Conservation (phyloP, 345 rosid species). For the Linum usitatissimum region DNA sequence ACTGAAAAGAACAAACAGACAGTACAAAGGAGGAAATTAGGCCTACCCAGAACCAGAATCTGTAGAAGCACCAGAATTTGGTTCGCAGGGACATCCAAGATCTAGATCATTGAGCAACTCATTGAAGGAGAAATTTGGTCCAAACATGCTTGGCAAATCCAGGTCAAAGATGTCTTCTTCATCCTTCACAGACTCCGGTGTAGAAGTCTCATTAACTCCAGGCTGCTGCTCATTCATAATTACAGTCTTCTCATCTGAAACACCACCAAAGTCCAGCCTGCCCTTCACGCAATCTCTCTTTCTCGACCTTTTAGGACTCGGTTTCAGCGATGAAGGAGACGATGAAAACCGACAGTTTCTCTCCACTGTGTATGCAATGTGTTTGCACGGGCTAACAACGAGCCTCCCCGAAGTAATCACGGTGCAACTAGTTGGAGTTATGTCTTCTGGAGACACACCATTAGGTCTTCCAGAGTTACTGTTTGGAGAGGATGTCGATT, state of each 20-base stretch:
- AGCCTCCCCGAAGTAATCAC: constrained; percentile 52
- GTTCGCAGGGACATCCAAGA: constrained; percentile 19
- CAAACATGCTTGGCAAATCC: constrained; percentile 44
- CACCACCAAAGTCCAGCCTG: constrained; percentile 72
- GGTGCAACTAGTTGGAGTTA: constrained; percentile 56
- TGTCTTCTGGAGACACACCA: constrained; percentile 27
- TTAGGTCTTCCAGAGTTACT: constrained; percentile 31
- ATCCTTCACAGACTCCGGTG: constrained; percentile 60
- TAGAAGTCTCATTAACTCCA: constrained; percentile 23
- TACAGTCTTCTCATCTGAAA: constrained; percentile 24
- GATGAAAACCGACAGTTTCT: constrained; percentile 55
- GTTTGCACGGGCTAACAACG: constrained; percentile 60
- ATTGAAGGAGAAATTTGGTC: constrained; percentile 53
- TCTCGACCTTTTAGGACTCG: constrained; percentile 28
- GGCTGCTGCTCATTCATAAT: constrained; percentile 23
- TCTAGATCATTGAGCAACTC: constrained; percentile 63
- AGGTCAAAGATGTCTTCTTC: constrained; percentile 44
- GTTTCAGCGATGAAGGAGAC: constrained; percentile 56
- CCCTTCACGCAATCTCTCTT: constrained; percentile 75
- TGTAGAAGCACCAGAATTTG: neutral
- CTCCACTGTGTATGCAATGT: constrained; percentile 49
- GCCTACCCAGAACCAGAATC: neutral
- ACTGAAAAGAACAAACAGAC: too few relatives aligned
- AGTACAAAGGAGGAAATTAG: too few relatives aligned
- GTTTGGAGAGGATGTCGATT: constrained; percentile 23